Percentiles rank a stretch among this genome's conserved stretches.
phyloP scores from a whole-genome alignment of 2,329 filamentous ascomycete genomes.

The Aspergillus chevalieri region DNA sequence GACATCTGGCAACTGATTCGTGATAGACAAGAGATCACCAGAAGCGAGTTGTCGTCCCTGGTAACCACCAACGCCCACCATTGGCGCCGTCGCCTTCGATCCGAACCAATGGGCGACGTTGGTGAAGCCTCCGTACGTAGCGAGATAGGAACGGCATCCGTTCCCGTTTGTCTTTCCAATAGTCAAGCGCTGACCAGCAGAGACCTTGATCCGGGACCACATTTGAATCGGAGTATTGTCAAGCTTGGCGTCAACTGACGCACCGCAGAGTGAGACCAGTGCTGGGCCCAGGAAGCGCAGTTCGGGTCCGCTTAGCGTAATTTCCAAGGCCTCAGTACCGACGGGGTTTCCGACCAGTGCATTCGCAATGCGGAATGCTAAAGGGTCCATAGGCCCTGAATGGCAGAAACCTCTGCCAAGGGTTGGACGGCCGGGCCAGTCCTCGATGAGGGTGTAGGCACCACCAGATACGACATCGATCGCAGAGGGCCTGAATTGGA shows the following conservation, averaged over 20 bases:
- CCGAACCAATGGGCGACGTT: conserved; percentile 53
- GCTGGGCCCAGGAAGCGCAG: conserved; percentile 51
- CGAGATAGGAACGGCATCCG: conserved; percentile 55
- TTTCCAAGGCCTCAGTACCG: conserved; percentile 52
- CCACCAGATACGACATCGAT: conserved; percentile 54
- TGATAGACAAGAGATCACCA: conserved; percentile 48
- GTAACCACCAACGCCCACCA: conserved; percentile 54
- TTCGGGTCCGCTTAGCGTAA: conserved; percentile 56
- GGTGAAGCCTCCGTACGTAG: conserved; percentile 51
- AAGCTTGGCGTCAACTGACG: conserved; percentile 47
- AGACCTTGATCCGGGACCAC: conserved; percentile 51
- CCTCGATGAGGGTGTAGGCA: conserved; percentile 54
- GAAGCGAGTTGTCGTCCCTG: conserved; percentile 52
- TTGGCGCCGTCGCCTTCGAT: conserved; percentile 54
- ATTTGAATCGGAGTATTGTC: conserved; percentile 47
- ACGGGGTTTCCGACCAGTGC: conserved; percentile 52
- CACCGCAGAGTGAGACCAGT: conserved; percentile 53
- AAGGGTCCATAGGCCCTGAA: conserved; percentile 56
- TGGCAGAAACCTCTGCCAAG: conserved; percentile 55
- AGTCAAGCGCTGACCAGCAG: conserved; percentile 47
- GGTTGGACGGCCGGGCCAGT: conserved; percentile 51
- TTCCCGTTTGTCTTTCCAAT: conserved; percentile 49
- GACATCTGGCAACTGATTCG: conserved; percentile 31
- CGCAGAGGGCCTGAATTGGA: conserved; percentile 45
- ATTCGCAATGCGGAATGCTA: conserved; percentile 56